A percentile compares a stretch with the other conserved stretches of the same genome.
phyloP scores from a whole-genome alignment of 2,329 filamentous ascomycete species.

The Ophiosphaerella korrae region DNA sequence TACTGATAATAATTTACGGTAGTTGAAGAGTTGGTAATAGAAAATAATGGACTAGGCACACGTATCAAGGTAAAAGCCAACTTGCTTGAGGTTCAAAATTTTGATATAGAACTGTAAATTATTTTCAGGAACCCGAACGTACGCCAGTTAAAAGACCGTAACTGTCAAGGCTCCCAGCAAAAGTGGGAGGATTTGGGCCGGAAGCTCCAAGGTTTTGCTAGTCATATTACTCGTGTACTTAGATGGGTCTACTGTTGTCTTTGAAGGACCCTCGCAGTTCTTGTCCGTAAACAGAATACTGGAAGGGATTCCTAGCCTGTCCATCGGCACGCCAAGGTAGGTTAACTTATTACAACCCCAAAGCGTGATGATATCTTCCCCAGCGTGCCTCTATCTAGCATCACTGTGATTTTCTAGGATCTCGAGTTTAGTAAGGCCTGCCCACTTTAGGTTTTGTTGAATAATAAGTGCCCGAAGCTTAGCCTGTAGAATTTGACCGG shows the following conservation, averaged over 20 bases:
- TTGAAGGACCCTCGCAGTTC: not conserved
- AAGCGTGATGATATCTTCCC: constrained; percentile 16
- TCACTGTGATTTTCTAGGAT: constrained; percentile 7
- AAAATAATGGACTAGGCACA: constrained; percentile 7
- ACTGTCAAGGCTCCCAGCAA: constrained; percentile 3
- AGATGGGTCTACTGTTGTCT: not conserved
- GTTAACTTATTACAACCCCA: constrained; percentile 8
- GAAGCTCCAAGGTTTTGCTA: not conserved
- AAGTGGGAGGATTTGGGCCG: constrained; percentile 9
- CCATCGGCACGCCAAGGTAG: constrained; percentile 15
- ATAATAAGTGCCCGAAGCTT: constrained; percentile 20
- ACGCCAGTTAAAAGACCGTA: constrained; percentile 19
- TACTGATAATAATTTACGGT: no score
- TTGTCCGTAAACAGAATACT: constrained; percentile 4
- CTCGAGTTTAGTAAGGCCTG: constrained; percentile 11
- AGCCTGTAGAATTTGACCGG: constrained; percentile 3
- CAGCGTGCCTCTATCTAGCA: constrained; percentile 14
- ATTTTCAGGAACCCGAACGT: constrained; percentile 9
- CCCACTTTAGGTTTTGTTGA: constrained; percentile 9
- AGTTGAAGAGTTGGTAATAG: no score
- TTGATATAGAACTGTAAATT: constrained; percentile 1
- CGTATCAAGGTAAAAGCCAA: constrained; percentile 16
- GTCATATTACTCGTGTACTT: not conserved
- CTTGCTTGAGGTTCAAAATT: constrained; percentile 8
- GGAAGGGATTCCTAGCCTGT: constrained; percentile 5